These are phyloP conservation scores for Phytopythium cucurbitacearum DNA, from an alignment of 352 stramenopile species.

Conservation along the genomic window DNA sequence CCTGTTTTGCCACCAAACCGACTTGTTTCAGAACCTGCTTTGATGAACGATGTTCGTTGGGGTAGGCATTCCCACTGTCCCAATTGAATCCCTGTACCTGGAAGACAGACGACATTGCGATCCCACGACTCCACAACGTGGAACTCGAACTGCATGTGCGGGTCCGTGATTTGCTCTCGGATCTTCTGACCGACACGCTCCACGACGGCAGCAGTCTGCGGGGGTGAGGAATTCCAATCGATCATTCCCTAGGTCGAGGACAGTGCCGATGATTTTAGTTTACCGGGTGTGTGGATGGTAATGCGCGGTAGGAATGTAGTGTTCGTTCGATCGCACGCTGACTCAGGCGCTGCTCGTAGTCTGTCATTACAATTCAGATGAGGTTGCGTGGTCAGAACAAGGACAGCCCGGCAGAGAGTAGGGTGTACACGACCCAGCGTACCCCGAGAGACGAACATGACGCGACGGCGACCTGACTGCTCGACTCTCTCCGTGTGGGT, in stretches of 20 bases:
- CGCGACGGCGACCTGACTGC: constrained; percentile 34
- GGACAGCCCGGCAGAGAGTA: too few relatives aligned
- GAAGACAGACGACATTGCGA: constrained; percentile 67
- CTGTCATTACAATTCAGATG: neutral
- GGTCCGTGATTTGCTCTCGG: constrained; percentile 22
- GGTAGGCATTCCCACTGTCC: too few relatives aligned
- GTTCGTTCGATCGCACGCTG: constrained; percentile 45
- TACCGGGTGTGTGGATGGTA: constrained; percentile 48
- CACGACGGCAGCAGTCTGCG: constrained; percentile 49
- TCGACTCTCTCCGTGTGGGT: constrained; percentile 62
- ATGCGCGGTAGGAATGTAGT: constrained; percentile 26
- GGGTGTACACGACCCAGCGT: neutral
- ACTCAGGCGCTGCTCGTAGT: constrained; percentile 40
- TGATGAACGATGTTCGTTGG: too few relatives aligned
- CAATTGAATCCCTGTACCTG: constrained; percentile 1
- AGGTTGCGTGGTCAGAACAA: too few relatives aligned
- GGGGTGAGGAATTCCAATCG: too few relatives aligned
- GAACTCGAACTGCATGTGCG: constrained; percentile 65
- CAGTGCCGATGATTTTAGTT: too few relatives aligned
- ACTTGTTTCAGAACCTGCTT: too few relatives aligned
- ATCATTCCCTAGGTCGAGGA: too few relatives aligned
- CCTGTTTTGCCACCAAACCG: constrained; percentile 8
- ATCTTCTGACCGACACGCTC: constrained; percentile 51
- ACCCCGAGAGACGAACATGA: constrained; percentile 66
- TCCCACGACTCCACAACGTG: constrained; percentile 60